These are phyloP conservation scores for Aspergillus chevalieri DNA, from an alignment of 2,329 filamentous ascomycete species.

Conservation along the genomic window DNA sequence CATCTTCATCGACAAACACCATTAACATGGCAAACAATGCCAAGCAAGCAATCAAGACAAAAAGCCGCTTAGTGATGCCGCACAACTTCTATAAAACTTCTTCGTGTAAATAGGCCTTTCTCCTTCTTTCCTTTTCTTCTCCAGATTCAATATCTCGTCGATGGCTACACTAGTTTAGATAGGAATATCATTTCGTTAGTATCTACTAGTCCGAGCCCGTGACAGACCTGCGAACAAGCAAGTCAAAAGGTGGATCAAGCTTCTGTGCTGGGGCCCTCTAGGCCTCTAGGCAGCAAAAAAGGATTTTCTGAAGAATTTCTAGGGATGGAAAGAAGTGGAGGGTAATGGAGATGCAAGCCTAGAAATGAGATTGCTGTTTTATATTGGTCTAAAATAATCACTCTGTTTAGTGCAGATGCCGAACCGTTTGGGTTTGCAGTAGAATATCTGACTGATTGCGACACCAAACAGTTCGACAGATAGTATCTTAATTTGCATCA, in stretches of 20 bases:
- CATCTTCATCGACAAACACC: too few relatives aligned
- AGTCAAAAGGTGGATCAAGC: neutral
- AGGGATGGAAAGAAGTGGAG: neutral
- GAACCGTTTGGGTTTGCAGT: neutral
- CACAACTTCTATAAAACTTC: too few relatives aligned
- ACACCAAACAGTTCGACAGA: neutral
- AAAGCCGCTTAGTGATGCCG: too few relatives aligned
- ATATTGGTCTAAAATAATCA: neutral
- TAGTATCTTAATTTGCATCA: neutral
- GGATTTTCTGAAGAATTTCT: neutral
- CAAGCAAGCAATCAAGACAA: too few relatives aligned
- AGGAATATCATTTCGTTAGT: too few relatives aligned
- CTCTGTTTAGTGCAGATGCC: neutral
- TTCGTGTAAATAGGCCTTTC: too few relatives aligned
- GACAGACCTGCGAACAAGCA: neutral
- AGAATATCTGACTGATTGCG: neutral
- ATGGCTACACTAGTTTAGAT: too few relatives aligned
- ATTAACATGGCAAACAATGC: too few relatives aligned
- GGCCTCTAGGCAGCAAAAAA: neutral
- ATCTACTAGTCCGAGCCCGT: too few relatives aligned
- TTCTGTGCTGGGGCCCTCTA: neutral
- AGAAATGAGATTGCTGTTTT: neutral
- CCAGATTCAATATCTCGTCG: too few relatives aligned
- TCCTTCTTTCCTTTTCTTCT: too few relatives aligned
- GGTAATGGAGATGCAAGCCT: neutral